A percentile compares a stretch with the other conserved stretches of the same genome.
Evolutionary conservation across 2,329 filamentous ascomycete species (phyloP).

Genomic region (Tolypocladium paradoxum): DNA sequence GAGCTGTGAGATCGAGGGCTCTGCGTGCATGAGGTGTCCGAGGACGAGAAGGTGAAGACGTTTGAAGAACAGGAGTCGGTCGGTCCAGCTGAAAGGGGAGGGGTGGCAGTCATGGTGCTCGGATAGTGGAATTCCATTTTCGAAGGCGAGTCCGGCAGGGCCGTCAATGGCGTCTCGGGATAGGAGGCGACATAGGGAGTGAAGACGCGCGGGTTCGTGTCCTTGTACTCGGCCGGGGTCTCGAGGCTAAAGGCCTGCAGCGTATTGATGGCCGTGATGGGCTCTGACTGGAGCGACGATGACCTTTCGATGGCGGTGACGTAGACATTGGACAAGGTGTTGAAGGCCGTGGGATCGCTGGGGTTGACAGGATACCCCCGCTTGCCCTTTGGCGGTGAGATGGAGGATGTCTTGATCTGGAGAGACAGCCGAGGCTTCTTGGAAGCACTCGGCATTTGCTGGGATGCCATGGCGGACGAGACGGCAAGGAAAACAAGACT

Average conservation of each 20-base stretch:
- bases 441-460: constrained; percentile 7
- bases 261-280: constrained; percentile 39
- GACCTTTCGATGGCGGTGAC: constrained; percentile 50
- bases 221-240: constrained; percentile 19
- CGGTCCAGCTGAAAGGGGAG: constrained; percentile 43
- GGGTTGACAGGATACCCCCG: constrained; percentile 32
- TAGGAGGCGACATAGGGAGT: constrained; percentile 35
- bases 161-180: constrained; percentile 44
- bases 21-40: constrained; percentile 16
- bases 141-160: constrained; percentile 37
- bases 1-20: not conserved
- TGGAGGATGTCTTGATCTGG: constrained; percentile 37
- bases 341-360: constrained; percentile 51
- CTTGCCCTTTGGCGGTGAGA: constrained; percentile 23
- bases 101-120: constrained; percentile 48
- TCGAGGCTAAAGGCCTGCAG: constrained; percentile 19
- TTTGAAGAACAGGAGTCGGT: constrained; percentile 29
- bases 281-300: constrained; percentile 34
- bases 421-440: constrained; percentile 48
- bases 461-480: constrained; percentile 13
- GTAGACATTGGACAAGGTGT: constrained; percentile 56
- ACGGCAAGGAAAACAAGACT: not conserved
- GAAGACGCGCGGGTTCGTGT: constrained; percentile 22
- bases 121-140: constrained; percentile 37
- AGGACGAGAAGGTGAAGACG: constrained; percentile 35